These are phyloP conservation scores for Malbranchea cinnamomea DNA, from an alignment of 2,329 filamentous ascomycete species.

Conservation along the genomic window DNA sequence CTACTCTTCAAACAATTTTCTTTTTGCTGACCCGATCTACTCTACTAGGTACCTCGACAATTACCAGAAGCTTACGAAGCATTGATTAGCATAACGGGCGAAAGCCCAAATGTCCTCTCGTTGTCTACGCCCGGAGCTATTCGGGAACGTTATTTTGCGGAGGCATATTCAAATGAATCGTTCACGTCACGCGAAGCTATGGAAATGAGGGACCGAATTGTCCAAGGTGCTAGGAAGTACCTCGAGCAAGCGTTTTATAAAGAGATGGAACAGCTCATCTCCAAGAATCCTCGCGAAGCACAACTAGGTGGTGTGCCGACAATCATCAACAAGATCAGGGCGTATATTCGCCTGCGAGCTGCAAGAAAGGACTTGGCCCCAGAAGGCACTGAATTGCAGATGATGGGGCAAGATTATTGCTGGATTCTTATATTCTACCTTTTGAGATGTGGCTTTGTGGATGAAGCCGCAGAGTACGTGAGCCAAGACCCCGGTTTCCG, in stretches of 20 bases:
- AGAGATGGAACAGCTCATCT: slow-evolving; percentile 62
- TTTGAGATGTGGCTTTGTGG: slow-evolving; percentile 66
- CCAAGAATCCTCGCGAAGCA: slow-evolving; percentile 74
- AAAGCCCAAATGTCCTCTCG: slow-evolving; percentile 47
- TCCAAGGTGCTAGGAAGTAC: slow-evolving; percentile 63
- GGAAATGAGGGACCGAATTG: slow-evolving; percentile 60
- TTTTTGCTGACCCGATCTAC: slow-evolving; percentile 7
- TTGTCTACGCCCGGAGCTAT: slow-evolving; percentile 48
- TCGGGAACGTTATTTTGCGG: slow-evolving; percentile 60
- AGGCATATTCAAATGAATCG: slow-evolving; percentile 62
- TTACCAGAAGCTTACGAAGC: slow-evolving; percentile 72
- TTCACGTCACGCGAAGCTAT: slow-evolving; percentile 48
- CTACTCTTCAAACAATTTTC: slow-evolving; percentile 2
- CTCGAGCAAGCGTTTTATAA: slow-evolving; percentile 68
- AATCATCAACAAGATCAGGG: slow-evolving; percentile 77
- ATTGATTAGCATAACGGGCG: slow-evolving; percentile 62
- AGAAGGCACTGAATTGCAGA: slow-evolving; percentile 66
- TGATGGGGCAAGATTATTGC: slow-evolving; percentile 66
- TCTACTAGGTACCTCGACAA: slow-evolving; percentile 53
- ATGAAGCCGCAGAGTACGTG: slow-evolving; percentile 77
- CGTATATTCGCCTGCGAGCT: slow-evolving; percentile 71
- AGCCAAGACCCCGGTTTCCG: slow-evolving; percentile 67
- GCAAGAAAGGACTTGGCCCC: slow-evolving; percentile 70
- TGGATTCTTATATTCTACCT: slow-evolving; percentile 94
- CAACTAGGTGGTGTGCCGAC: slow-evolving; percentile 80